phyloP scores from a whole-genome alignment of 1,139 yeast genomes.

The Saccharomycopsis crataegensis region DNA sequence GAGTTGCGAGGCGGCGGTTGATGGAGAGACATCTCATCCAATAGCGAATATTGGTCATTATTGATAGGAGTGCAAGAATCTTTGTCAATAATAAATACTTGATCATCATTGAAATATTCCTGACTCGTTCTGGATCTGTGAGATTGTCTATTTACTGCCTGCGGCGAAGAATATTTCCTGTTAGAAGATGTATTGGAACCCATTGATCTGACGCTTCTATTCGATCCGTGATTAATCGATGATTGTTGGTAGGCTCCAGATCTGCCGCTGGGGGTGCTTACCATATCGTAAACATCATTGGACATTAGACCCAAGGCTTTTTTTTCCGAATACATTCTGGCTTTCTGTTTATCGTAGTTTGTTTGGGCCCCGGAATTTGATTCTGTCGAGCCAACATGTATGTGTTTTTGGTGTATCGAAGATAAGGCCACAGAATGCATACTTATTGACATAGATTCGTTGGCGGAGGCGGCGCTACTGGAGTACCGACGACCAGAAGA shows the following conservation, averaged over 20 bases:
- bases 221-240: no score
- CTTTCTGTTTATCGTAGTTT: constrained; percentile 16
- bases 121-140: no score
- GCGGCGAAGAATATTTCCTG: no score
- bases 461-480: neutral
- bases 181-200: no score
- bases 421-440: constrained; percentile 19
- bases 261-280: neutral
- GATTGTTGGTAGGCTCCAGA: neutral
- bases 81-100: constrained; percentile 8
- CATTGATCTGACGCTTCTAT: no score
- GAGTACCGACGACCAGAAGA: neutral
- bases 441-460: constrained; percentile 13
- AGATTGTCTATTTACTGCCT: no score
- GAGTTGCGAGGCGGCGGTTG: no score
- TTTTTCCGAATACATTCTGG: constrained; percentile 15
- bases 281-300: neutral
- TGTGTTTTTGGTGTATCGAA: constrained; percentile 15
- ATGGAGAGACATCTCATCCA: no score
- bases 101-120: neutral
- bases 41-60: neutral
- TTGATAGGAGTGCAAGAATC: constrained; percentile 3
- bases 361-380: constrained; percentile 2
- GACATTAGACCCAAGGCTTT: constrained; percentile 8
- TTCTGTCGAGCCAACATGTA: constrained; percentile 8